Percentiles rank a stretch among this genome's conserved stretches.
phyloP scores from a whole-genome alignment of 2,329 filamentous ascomycete genomes.

The Escovopsis weberi region DNA sequence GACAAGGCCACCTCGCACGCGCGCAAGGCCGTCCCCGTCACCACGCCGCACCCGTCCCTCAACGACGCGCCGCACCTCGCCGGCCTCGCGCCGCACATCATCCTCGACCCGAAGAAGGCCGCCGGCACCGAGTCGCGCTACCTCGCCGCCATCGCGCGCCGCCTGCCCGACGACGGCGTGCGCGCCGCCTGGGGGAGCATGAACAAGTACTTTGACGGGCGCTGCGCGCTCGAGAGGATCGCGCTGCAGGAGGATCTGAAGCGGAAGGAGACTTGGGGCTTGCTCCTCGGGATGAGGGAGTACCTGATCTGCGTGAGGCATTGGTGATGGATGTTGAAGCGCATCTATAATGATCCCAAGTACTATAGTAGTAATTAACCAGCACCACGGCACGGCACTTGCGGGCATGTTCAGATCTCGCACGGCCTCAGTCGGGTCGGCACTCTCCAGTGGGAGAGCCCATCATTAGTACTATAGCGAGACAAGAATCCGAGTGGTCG shows the following conservation, averaged over 20 bases:
- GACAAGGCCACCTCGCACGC: slow-evolving; percentile 42
- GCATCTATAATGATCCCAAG: no score
- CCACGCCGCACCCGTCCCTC: slow-evolving; percentile 39
- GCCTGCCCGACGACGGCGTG: slow-evolving; percentile 41
- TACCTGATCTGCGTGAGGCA: slow-evolving; percentile 53
- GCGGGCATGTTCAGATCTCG: no score
- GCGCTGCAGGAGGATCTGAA: slow-evolving; percentile 75
- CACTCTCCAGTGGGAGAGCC: no score
- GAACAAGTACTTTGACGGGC: slow-evolving; percentile 78
- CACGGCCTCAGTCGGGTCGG: no score
- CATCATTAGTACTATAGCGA: no score
- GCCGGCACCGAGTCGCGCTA: slow-evolving; percentile 66
- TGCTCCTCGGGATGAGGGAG: slow-evolving; percentile 51
- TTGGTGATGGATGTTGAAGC: slow-evolving; percentile 34
- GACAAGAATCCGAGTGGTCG: no score
- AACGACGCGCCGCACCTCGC: slow-evolving; percentile 44
- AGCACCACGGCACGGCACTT: no score
- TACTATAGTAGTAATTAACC: no score
- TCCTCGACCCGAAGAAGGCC: slow-evolving; percentile 65
- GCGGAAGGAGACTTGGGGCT: slow-evolving; percentile 62
- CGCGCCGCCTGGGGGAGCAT: slow-evolving; percentile 58
- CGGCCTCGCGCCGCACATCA: slow-evolving; percentile 47
- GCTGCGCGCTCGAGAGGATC: slow-evolving; percentile 72
- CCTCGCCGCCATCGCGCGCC: slow-evolving; percentile 41
- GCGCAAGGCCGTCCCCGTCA: slow-evolving; percentile 31